These are phyloP conservation scores for Nemania serpens DNA, from an alignment of 2,329 filamentous ascomycete species.

Conservation along the genomic window DNA sequence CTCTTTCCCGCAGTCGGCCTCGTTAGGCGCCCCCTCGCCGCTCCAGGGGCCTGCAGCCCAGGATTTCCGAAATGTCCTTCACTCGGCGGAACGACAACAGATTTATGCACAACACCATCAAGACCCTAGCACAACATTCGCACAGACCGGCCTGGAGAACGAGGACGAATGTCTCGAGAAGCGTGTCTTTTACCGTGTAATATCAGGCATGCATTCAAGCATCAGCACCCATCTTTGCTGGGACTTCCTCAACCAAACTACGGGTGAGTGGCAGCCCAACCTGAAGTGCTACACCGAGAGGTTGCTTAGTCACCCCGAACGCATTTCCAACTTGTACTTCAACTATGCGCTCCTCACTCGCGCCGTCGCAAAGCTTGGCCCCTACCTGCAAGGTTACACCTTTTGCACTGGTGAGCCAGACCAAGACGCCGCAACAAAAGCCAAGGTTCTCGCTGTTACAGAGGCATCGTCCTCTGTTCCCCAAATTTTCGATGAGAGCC, in stretches of 20 bases:
- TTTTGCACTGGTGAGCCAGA: conserved; percentile 87
- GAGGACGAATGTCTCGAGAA: conserved; percentile 97
- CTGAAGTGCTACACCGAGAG: conserved; percentile 84
- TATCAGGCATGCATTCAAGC: conserved; percentile 97
- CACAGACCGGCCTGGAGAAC: conserved; percentile 70
- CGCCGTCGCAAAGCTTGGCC: conserved; percentile 86
- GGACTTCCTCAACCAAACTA: conserved; percentile 94
- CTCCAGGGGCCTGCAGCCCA: conserved; percentile 59
- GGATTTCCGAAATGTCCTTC: conserved; percentile 65
- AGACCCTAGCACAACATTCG: conserved; percentile 60
- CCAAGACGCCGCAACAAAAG: conserved; percentile 79
- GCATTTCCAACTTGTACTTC: conserved; percentile 97
- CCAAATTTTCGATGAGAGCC: conserved; percentile 88
- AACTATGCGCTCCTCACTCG: conserved; percentile 96
- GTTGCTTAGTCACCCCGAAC: conserved; percentile 84
- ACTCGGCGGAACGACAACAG: conserved; percentile 63
- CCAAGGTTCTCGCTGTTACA: conserved; percentile 79
- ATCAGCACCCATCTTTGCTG: conserved; percentile 96
- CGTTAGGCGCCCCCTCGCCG: conserved; percentile 53
- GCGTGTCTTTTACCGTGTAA: conserved; percentile 94
- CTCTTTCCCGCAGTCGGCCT: conserved; percentile 64
- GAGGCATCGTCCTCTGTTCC: conserved; percentile 69
- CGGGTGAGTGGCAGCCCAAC: conserved; percentile 91
- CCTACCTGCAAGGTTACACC: conserved; percentile 80
- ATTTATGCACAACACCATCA: conserved; percentile 64